Percentiles rank a stretch among this genome's conserved stretches.
These are phyloP conservation scores for Pestalotiopsis sp. DNA, from an alignment of 2,329 filamentous ascomycete species.

Conservation along the genomic window DNA sequence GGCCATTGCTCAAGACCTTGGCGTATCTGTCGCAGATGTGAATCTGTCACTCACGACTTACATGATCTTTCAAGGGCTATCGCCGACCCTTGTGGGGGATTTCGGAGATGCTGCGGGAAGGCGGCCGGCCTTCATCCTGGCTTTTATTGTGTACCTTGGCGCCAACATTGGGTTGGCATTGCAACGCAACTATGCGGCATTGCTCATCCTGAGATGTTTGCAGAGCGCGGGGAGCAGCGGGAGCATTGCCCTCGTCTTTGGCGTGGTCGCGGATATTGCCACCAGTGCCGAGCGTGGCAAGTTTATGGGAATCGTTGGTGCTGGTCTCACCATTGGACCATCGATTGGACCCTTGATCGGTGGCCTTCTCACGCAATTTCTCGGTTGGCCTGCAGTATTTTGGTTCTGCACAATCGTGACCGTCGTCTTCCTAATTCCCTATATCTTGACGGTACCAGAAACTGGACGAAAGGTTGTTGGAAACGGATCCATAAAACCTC, in stretches of 20 bases:
- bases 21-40: conserved; percentile 42
- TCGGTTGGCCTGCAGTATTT: conserved; percentile 71
- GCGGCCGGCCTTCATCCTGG: conserved; percentile 62
- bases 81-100: conserved; percentile 63
- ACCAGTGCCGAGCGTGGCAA: conserved; percentile 71
- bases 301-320: conserved; percentile 71
- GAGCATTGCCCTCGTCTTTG: conserved; percentile 71
- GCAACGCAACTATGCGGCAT: conserved; percentile 57
- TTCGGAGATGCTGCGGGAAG: conserved; percentile 64
- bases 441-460: conserved; percentile 60
- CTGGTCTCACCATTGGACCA: conserved; percentile 59
- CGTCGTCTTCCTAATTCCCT: conserved; percentile 53
- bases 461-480: conserved; percentile 63
- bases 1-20: conserved; percentile 39
- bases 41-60: conserved; percentile 61
- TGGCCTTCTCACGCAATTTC: conserved; percentile 63
- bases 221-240: conserved; percentile 69
- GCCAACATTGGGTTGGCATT: conserved; percentile 64
- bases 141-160: conserved; percentile 58
- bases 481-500: conserved; percentile 63
- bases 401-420: conserved; percentile 67
- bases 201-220: conserved; percentile 63
- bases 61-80: conserved; percentile 61
- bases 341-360: conserved; percentile 64
- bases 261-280: conserved; percentile 72